Percentiles rank a stretch among this genome's conserved stretches.
Conservation (phyloP, 1,284 basidiomycete species). For the Schizophyllum amplum region DNA sequence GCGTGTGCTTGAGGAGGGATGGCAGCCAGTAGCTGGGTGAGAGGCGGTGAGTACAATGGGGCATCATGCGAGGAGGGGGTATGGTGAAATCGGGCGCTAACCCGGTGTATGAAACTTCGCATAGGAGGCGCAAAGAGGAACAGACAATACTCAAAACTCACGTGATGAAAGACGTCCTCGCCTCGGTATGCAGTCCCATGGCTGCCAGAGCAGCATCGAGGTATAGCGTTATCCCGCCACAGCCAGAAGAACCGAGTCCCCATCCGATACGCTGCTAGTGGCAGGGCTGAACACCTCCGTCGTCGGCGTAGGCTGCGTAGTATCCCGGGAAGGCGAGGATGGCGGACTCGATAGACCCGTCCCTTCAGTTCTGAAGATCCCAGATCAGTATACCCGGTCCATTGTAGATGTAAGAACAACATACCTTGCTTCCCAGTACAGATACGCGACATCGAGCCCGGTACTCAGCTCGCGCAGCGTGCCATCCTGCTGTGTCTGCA, state of each 20-base stretch:
- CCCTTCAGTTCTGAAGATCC: too few species aligned
- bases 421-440: constrained; percentile 27
- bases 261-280: constrained; percentile 1
- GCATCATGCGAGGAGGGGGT: neutral
- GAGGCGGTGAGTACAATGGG: neutral
- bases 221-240: constrained; percentile 23
- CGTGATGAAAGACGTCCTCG: constrained; percentile 35
- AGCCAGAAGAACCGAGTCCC: constrained; percentile 22
- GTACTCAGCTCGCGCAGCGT: constrained; percentile 18
- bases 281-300: neutral
- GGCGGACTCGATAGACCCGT: too few species aligned
- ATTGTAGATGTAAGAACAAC: too few species aligned
- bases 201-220: constrained; percentile 24
- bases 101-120: too few species aligned
- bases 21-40: constrained; percentile 34
- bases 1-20: constrained; percentile 26
- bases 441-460: constrained; percentile 21
- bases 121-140: constrained; percentile 13
- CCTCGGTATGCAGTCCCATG: constrained; percentile 31
- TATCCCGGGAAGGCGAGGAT: too few species aligned
- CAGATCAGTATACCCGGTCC: too few species aligned
- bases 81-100: too few species aligned
- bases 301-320: too few species aligned
- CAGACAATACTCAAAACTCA: too few species aligned
- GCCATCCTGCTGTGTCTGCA: constrained; percentile 18